These are phyloP conservation scores for Euphorbia schlechtendalii DNA, from an alignment of 441 rosid species.

Conservation along the genomic window DNA sequence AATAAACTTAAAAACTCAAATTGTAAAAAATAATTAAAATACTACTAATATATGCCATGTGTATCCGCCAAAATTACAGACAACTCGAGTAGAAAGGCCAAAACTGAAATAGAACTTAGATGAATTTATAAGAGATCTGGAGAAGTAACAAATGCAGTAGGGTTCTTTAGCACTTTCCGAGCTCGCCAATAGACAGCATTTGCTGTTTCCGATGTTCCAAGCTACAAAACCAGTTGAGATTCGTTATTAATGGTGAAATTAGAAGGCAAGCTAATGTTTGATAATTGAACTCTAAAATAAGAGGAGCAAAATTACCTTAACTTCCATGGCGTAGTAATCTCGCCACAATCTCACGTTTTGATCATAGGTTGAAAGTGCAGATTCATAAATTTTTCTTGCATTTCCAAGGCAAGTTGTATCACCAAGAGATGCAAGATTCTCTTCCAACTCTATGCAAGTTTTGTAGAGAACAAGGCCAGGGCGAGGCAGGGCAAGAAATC, in stretches of 20 bases:
- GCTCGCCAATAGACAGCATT: constrained; percentile 69
- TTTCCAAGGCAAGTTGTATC: constrained; percentile 48
- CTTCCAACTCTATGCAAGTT: constrained; percentile 76
- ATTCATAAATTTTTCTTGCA: constrained; percentile 62
- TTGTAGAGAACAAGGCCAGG: constrained; percentile 55
- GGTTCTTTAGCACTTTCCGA: constrained; percentile 50
- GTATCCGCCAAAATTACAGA: neutral
- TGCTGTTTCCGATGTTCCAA: constrained; percentile 75
- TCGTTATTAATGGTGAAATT: neutral
- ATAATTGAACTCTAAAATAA: neutral
- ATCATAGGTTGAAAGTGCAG: constrained; percentile 60
- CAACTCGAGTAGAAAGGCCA: constrained; percentile 14
- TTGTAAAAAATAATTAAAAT: neutral
- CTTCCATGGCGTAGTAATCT: constrained; percentile 63
- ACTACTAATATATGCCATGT: neutral
- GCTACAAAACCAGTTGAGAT: constrained; percentile 32
- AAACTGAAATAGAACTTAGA: constrained; percentile 11
- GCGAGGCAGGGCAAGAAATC: constrained; percentile 68
- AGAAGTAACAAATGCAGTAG: constrained; percentile 27
- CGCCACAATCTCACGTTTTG: constrained; percentile 60
- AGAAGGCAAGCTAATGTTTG: neutral
- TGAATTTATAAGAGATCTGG: constrained; percentile 17
- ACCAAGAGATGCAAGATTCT: constrained; percentile 46
- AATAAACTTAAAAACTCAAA: neutral
- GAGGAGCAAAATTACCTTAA: constrained; percentile 35